Base-by-base conservation (phyloP, 2,329 filamentous ascomycete genomes). In the Colletotrichum navitas region DNA sequence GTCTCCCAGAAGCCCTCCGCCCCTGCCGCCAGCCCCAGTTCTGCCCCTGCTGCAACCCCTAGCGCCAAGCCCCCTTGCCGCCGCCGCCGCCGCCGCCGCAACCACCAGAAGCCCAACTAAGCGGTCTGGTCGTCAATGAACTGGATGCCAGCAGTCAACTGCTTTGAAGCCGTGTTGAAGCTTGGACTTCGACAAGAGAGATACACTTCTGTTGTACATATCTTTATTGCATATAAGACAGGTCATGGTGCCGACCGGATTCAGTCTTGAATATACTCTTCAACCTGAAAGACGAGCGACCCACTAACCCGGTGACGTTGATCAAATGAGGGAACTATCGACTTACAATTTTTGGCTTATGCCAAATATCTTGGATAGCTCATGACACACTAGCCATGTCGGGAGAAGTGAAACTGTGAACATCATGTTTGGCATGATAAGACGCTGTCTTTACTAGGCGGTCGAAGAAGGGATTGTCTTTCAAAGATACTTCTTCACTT, bases 401-500 rank as follows among this genome's bases (percentile, higher is more conserved):
- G 21, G 16, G 12, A 29, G 16, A 29, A 43, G 18, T 29, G 26
- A 43, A 39, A 24, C 21, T 10, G 5, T 6, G 6, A 39, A 24
- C 7, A 39, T 39, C 2, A 39, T 24, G 32, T 39, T 10, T 56
- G 32, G 54, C 24, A 56, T 56, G 32, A 24, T 39, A 24, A 21
- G 6, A 39, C 54, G 54, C 54, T 56, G 58, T 61, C 29, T 61
- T 36, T 45, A 34, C 29, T 49, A 49, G 32, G 18, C 24, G 6
- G 6, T 2, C 32, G n/a, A 6, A 24, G 4, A 49, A 16, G 6
- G 7, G 29, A 14, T 36, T 34, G 45, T 21, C n/a, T 5, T n/a
- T 16, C 36, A 62, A 24, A 62, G 32, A 39, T 74, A 66, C 7
- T 66, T 49, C 43, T 78, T 77, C 24, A 83, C 74, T 47, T 85